Evolutionary conservation across 768 basidiomycete species (phyloP).

Genomic region (Amanita exitialis): DNA sequence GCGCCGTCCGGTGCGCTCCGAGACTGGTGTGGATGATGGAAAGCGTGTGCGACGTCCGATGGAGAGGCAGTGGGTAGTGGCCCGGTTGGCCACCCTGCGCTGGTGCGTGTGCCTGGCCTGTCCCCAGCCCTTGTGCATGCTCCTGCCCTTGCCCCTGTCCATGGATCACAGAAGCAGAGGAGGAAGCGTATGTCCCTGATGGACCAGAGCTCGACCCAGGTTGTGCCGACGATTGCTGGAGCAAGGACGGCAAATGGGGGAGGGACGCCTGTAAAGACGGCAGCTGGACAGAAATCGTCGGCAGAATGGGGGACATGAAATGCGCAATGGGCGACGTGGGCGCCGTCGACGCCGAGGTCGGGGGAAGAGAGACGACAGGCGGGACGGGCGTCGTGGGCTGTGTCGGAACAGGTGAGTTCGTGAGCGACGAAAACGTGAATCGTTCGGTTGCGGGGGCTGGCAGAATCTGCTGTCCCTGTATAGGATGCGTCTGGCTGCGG

Average conservation of each 20-base stretch:
- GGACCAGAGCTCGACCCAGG: background rate
- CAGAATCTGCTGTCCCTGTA: background rate
- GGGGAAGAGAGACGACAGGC: background rate
- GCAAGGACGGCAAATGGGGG: background rate
- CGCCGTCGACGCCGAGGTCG: background rate
- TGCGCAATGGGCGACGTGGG: background rate
- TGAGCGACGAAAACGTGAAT: background rate
- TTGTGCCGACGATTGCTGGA: background rate
- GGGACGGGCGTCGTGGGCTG: background rate
- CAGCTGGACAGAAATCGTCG: background rate
- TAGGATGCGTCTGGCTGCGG: background rate
- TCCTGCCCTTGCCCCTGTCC: background rate
- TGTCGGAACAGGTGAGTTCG: background rate
- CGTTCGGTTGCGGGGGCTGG: background rate
- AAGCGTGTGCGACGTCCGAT: background rate
- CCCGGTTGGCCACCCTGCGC: too few relatives aligned
- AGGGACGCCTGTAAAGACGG: background rate
- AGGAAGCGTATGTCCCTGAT: background rate
- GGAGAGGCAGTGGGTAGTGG: background rate
- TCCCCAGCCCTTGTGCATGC: too few relatives aligned
- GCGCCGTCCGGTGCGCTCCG: conserved; percentile 53
- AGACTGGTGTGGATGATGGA: conserved; percentile 29
- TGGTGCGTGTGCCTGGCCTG: too few relatives aligned
- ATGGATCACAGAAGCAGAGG: background rate
- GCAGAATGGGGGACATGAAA: background rate